Evolutionary conservation across 225 moss, liverwort and hornwort species (phyloP), one percentile per base, ranked within the genome.

Genomic region (Lunularia cruciata): DNA sequence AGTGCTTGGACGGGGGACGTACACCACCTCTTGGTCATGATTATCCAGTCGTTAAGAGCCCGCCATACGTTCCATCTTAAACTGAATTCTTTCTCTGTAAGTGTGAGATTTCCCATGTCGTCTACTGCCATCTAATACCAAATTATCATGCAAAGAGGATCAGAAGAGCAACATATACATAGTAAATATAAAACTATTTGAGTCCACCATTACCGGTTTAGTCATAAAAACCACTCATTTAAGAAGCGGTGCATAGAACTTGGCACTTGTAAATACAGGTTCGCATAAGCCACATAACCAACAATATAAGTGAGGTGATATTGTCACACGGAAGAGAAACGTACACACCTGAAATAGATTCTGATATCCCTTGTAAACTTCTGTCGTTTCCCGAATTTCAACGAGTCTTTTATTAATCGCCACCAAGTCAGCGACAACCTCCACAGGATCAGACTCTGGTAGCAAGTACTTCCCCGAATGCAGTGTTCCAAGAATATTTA

Each of bases 61-160:
- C 77, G 87, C 94, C 94, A 94, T 19, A 90, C 90, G 69, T 87
- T 94, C 88, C 90, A 94, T 67, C 89, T 77, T 25, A 71, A 64
- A 28, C 77, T 80, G 76, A 89, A 90, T 68, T 94, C 90, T 74
- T 90, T 94, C 76, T 94, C 89, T 8, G 83, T 89, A 53, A 90
- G 84, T 64, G 73, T 73, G 19, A 94, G 84, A 76, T 90, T 90
- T 36, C 84, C 79, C 94, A 94, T 87, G 55, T 86, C 88, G 35
- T 94, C 94, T 3, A 94, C 86, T 60, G 84, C 86, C 87, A 87
- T 90, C 94, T 94, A 77, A 35, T 51, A 2, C 18, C 66, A 9
- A 33, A 28, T 38, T 25, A 68, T 18, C 34, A 60, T 57, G 13
- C 28, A 5, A 22, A 43, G 33, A 30, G n/a, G 4, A 15, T 65